phyloP scores from a whole-genome alignment of 306 rosid genomes.

The Dryas octopetala region DNA sequence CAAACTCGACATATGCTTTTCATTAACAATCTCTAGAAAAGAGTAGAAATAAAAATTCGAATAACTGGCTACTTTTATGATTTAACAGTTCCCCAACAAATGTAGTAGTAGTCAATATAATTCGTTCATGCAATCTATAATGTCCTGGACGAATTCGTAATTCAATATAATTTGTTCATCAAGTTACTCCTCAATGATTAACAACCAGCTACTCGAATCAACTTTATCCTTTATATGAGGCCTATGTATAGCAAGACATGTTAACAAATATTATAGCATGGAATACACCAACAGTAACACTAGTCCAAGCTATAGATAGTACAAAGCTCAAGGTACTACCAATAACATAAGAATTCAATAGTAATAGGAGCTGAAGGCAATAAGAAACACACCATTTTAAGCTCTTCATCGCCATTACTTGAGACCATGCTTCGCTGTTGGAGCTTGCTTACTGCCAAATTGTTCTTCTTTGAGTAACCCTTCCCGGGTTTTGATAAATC shows the following conservation, averaged over 20 bases:
- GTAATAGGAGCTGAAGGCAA: constrained; percentile 20
- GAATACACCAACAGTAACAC: background rate
- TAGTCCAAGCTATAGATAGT: background rate
- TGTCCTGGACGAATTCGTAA: background rate
- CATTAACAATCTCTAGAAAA: background rate
- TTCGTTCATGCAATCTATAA: background rate
- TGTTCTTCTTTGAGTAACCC: constrained; percentile 35
- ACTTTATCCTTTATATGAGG: constrained; percentile 4
- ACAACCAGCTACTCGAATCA: constrained; percentile 9
- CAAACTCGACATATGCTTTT: background rate
- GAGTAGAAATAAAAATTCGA: background rate
- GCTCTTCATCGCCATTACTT: constrained; percentile 59
- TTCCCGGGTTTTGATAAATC: constrained; percentile 61
- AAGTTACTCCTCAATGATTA: constrained; percentile 17
- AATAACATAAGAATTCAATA: constrained; percentile 12
- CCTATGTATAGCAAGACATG: constrained; percentile 2
- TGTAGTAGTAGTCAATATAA: background rate
- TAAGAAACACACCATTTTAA: constrained; percentile 64
- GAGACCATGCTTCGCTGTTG: constrained; percentile 42
- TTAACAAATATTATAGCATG: background rate
- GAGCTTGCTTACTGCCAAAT: constrained; percentile 38
- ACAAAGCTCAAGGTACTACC: background rate
- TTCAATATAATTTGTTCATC: background rate
- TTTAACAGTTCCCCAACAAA: background rate
- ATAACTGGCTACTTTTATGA: background rate